Evolutionary conservation across 371 early-diverging fungal species (phyloP), one percentile per base, ranked within the genome.

Genomic region (Mortierella sp.): DNA sequence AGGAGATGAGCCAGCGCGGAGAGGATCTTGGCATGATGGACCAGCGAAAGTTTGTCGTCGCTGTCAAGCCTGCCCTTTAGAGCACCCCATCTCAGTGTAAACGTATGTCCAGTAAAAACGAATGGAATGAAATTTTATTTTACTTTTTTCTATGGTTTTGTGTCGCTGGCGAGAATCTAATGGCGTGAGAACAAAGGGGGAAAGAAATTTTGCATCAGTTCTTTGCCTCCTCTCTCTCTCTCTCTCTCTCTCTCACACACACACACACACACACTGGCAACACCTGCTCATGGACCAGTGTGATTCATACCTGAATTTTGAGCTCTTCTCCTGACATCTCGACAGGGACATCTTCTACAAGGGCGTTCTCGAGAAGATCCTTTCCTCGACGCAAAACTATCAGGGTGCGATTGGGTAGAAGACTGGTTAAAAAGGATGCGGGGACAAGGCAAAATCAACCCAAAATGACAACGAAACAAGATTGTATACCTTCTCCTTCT

Each of bases 1-100:
- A 92, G 24, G 80, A 92, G 12, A 78, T 82, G 77, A 90, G 90
- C 79, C 89, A 93, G 78, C 84, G 94, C 7, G 88, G 90, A 21
- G 90, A 93, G 77, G 94, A 94, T 70, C 76, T 93, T 70, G 94
- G 94, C 0, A 93, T 94, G 93, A 93, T 93, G 93, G 93, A 87
- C 60, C 90, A 91, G 78, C 88, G 94, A 6, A 80, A 92, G 70
- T 72, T 92, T 74, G 75, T 92, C 24, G 38, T 75, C 8, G 56
- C 55, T 56, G n/a, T 27, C 54, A 82, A 82, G 32, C 77, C 38
- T 74, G 5, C 38, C 65, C 65, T 65, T 7, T 65, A 65, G 38
- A 24, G 4, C 27, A 55, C 14, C 5, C 29, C 14, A 16, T 16
- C 48, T 11, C 12, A 4, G 1, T 48, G 16, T 54, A 29, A 27